These are phyloP conservation scores for Botrytis fabae DNA, from an alignment of 2,329 filamentous ascomycete species.

Conservation along the genomic window DNA sequence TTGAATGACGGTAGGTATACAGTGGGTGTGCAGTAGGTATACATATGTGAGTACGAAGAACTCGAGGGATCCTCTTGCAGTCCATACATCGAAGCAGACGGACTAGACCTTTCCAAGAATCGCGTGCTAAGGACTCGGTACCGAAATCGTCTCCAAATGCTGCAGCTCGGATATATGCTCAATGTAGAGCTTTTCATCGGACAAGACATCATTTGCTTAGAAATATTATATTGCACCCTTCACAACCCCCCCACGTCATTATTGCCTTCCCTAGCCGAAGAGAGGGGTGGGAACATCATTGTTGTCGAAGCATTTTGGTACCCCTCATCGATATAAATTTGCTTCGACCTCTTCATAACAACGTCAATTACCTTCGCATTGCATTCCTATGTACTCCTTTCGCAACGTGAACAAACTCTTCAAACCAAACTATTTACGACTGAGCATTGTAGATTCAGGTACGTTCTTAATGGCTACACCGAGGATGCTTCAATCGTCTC, in stretches of 20 bases:
- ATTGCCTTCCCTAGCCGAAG: neutral
- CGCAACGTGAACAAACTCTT: conserved; percentile 31
- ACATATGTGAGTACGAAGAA: neutral
- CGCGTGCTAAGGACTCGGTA: neutral
- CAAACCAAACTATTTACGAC: conserved; percentile 28
- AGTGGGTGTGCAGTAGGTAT: no score
- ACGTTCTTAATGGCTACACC: neutral
- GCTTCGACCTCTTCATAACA: neutral
- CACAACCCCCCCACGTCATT: neutral
- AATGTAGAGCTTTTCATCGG: neutral
- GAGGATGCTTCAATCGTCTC: neutral
- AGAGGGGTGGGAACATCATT: conserved; percentile 1
- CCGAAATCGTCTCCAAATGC: neutral
- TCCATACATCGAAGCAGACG: no score
- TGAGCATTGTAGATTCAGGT: conserved; percentile 33
- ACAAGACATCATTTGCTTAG: conserved; percentile 1
- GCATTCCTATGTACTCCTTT: conserved; percentile 32
- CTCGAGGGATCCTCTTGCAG: no score
- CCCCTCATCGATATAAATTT: neutral
- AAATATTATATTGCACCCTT: neutral
- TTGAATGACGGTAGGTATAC: neutral
- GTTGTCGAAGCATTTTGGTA: neutral
- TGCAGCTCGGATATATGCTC: neutral
- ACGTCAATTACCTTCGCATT: no score
- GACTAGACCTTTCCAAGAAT: no score